Conservation (phyloP, 176 grass and related monocot species). For the Triticum turgidum region DNA sequence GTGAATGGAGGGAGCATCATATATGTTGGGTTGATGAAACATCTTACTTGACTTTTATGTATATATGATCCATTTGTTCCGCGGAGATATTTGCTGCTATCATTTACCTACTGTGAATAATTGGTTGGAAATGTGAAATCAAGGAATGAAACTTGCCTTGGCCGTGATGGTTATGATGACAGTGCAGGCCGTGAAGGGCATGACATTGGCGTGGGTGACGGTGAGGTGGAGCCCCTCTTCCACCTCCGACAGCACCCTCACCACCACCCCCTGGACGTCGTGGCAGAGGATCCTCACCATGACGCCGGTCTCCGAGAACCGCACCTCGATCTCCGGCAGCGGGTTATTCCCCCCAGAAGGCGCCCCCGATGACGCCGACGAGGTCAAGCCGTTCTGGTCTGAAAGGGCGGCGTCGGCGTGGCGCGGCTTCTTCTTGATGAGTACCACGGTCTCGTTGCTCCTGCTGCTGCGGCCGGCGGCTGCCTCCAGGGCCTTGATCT, state of each 20-base stretch:
- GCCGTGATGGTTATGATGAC: slow-evolving; percentile 53
- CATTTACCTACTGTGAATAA: background rate
- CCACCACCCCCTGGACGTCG: slow-evolving; percentile 41
- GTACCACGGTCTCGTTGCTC: slow-evolving; percentile 33
- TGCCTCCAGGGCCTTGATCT: slow-evolving; percentile 50
- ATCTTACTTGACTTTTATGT: too few species aligned
- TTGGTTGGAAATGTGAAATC: background rate
- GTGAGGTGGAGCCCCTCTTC: slow-evolving; percentile 48
- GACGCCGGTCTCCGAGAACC: slow-evolving; percentile 43
- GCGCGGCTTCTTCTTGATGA: slow-evolving; percentile 50
- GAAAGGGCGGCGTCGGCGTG: slow-evolving; percentile 4
- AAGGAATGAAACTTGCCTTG: slow-evolving; percentile 50
- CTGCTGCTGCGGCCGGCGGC: background rate
- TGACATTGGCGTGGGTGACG: slow-evolving; percentile 54
- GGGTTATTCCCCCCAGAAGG: background rate
- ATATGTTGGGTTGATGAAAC: too few species aligned
- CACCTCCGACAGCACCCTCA: slow-evolving; percentile 55
- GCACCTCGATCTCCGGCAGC: slow-evolving; percentile 56
- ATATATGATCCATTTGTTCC: too few species aligned
- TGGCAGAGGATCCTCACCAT: slow-evolving; percentile 59
- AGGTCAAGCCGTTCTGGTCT: background rate
- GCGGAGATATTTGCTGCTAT: background rate
- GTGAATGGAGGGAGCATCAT: too few species aligned
- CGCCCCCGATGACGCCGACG: background rate
- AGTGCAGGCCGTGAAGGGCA: slow-evolving; percentile 49